Evolutionary conservation across 208 protist genomes (phyloP), one percentile per base, ranked within the genome.

Genomic region (Crithidia brevicula): DNA sequence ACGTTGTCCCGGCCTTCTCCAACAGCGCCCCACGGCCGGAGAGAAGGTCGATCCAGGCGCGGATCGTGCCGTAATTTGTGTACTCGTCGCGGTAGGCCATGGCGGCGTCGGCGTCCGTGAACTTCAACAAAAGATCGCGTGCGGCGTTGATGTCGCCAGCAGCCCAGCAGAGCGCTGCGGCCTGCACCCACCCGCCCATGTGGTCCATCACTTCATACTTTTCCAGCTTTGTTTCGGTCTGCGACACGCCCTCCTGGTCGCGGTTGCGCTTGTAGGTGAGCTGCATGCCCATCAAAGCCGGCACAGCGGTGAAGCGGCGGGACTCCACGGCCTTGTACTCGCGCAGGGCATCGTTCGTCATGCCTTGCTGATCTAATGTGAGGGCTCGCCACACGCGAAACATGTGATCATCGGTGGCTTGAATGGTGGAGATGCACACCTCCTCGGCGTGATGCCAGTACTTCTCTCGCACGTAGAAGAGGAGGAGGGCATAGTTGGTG

Each of bases 1-100:
- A 97, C 25, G 88, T 68, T 15, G 79, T 59, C 1, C 87, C 89
- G 22, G 83, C 86, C 79, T 96, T 96, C 46, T 96, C 91, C 4
- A 96, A 59, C 54, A 96, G 85, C 13, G 88, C 88, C 5, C 85
- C 77, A 3, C 92, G 81, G 10, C 91, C 89, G 0, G 79, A 91
- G 22, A 84, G 74, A n/a, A 97, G 85, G 34, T 97, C 92, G 16
- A 97, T 75, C 92, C 93, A 97, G 9, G 81, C 92, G 2, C 83
- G 80, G 9, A 96, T 42, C 15, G 88, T 88, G 6, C 70, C 77
- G 33, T 86, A 78, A 68, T 85, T 91, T 11, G 85, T 92, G 77
- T 91, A 97, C 71, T 93, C 88, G 58, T 96, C 83, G n/a, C 79
- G 70, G 61, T 95, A 78, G 10, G 79, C 75, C 54, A 79, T 72